phyloP scores from a whole-genome alignment of 2,329 filamentous ascomycete genomes.

The Trichophyton simii region DNA sequence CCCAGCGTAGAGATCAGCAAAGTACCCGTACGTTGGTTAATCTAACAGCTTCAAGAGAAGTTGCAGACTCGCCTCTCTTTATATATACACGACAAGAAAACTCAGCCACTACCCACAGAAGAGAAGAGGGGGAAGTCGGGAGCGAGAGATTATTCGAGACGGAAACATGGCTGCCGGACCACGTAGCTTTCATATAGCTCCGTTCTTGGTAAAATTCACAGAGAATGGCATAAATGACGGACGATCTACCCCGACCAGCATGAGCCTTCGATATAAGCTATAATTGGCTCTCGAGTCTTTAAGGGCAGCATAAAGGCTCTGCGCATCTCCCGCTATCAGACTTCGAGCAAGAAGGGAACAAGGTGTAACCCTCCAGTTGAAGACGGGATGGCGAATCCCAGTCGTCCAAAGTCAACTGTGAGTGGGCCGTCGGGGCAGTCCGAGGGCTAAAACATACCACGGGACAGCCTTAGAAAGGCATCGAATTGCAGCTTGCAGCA shows the following conservation, averaged over 20 bases:
- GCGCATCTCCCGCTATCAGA: not conserved
- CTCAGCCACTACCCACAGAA: too few relatives aligned
- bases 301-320: not conserved
- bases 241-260: not conserved
- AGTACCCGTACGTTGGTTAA: not conserved
- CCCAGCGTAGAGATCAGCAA: not conserved
- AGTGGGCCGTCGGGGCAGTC: not conserved
- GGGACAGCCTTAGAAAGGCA: not conserved
- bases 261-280: not conserved
- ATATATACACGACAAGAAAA: not conserved
- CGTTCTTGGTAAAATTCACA: not conserved
- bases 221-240: not conserved
- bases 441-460: not conserved
- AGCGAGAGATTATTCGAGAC: too few relatives aligned
- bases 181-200: not conserved
- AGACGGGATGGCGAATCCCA: not conserved
- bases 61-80: not conserved
- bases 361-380: not conserved
- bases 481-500: not conserved
- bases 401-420: not conserved
- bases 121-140: too few relatives aligned
- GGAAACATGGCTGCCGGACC: not conserved
- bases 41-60: not conserved
- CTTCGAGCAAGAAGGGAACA: not conserved
- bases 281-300: not conserved